These are phyloP conservation scores for Paecilomyces niveus DNA, from an alignment of 2,329 filamentous ascomycete species.

Conservation along the genomic window DNA sequence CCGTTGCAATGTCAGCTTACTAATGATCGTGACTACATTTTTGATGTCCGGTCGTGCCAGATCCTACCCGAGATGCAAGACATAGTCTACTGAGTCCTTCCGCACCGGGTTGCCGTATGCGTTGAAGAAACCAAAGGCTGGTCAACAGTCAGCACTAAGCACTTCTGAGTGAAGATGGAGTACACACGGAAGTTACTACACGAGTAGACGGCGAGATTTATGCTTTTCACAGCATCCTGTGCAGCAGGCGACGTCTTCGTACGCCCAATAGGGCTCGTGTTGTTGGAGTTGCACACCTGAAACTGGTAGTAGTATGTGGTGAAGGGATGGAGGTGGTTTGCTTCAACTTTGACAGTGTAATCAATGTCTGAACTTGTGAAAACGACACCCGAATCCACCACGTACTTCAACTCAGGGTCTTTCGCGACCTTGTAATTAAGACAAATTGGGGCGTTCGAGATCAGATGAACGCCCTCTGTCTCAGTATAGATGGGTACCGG, in stretches of 20 bases:
- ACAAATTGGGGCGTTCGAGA: constrained; percentile 57
- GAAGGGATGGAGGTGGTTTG: constrained; percentile 53
- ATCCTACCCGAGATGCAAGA: constrained; percentile 42
- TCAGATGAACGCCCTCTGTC: constrained; percentile 47
- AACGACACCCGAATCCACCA: constrained; percentile 51
- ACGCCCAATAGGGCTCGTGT: constrained; percentile 55
- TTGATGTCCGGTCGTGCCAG: not conserved
- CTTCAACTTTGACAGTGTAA: constrained; percentile 68
- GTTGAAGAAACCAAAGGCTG: constrained; percentile 53
- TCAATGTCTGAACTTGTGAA: constrained; percentile 69
- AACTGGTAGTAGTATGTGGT: constrained; percentile 63
- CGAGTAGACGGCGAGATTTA: constrained; percentile 63
- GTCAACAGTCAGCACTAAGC: constrained; percentile 3
- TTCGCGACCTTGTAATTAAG: constrained; percentile 57
- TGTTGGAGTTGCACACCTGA: constrained; percentile 57
- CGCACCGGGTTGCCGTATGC: constrained; percentile 53
- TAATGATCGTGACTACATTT: not conserved
- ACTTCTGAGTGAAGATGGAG: not conserved
- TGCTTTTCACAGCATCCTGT: constrained; percentile 47
- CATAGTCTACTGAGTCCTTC: constrained; percentile 55
- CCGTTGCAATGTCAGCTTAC: not conserved
- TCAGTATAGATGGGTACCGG: constrained; percentile 33
- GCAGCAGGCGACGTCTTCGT: constrained; percentile 62
- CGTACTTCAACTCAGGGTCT: constrained; percentile 39
- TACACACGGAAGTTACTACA: constrained; percentile 59